phyloP scores from a whole-genome alignment of 257 asterid species.

The Przewalskia tangutica region DNA sequence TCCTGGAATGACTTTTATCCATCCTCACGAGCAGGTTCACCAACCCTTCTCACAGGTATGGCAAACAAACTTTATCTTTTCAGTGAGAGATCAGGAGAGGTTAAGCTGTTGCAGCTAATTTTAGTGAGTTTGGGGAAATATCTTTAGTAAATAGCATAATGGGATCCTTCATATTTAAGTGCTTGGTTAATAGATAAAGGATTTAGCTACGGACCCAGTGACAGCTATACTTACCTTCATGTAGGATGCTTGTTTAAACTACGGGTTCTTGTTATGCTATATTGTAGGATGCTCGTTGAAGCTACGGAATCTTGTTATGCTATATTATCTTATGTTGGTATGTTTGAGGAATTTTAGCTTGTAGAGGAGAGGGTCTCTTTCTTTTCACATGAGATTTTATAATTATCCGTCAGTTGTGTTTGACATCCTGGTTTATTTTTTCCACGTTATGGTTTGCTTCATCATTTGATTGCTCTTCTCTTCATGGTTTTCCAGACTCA shows the following conservation, averaged over 20 bases:
- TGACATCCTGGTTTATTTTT: not conserved
- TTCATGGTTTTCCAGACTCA: slow-evolving; percentile 41
- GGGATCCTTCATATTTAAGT: not conserved
- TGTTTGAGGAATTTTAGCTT: not conserved
- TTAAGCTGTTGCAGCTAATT: not conserved
- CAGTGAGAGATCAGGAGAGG: not conserved
- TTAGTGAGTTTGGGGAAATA: not conserved
- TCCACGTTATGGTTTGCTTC: not conserved
- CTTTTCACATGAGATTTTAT: not conserved
- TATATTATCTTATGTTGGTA: not conserved
- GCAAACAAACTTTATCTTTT: not conserved
- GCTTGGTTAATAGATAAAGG: not conserved
- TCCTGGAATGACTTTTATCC: slow-evolving; percentile 71
- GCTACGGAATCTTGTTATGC: not conserved
- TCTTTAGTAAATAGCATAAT: not conserved
- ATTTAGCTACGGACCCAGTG: not conserved
- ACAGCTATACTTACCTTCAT: not conserved
- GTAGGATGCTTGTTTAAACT: not conserved
- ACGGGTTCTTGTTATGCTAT: not conserved
- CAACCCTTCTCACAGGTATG: slow-evolving; percentile 82
- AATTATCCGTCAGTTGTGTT: not conserved
- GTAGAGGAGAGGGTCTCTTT: not conserved
- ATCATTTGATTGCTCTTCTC: slow-evolving; percentile 4
- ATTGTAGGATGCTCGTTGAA: not conserved
- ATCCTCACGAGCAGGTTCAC: slow-evolving; percentile 75